These are phyloP conservation scores for Colletotrichum sp. DNA, from an alignment of 2,329 filamentous ascomycete species.

Conservation along the genomic window DNA sequence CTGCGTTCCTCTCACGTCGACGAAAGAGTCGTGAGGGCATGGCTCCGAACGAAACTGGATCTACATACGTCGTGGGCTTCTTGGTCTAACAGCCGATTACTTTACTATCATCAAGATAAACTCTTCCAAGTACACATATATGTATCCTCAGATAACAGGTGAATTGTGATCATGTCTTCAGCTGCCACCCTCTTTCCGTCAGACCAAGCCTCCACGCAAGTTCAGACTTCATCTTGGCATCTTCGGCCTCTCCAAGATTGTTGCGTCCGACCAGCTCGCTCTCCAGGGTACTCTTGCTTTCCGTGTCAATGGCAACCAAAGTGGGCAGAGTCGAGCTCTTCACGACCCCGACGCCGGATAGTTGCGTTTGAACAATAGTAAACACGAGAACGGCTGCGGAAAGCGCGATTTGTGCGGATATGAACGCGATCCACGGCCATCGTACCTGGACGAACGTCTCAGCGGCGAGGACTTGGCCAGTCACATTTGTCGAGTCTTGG, in stretches of 20 bases:
- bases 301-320: neutral
- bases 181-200: neutral
- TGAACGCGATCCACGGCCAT: slow-evolving; percentile 22
- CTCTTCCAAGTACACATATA: neutral
- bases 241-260: neutral
- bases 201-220: neutral
- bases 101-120: neutral
- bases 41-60: neutral
- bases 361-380: neutral
- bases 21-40: neutral
- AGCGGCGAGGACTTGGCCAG: neutral
- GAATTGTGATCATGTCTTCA: neutral
- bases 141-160: neutral
- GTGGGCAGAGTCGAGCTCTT: neutral
- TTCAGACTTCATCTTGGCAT: neutral
- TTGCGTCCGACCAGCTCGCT: neutral
- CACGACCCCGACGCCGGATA: neutral
- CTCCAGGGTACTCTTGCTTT: neutral
- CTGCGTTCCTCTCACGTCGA: neutral
- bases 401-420: slow-evolving; percentile 19
- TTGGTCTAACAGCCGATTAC: neutral
- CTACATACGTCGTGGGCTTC: neutral
- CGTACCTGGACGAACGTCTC: slow-evolving; percentile 20
- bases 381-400: neutral
- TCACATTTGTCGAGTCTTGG: neutral